Evolutionary conservation across 768 basidiomycete species (phyloP).

Genomic region (Boletus insuetus): DNA sequence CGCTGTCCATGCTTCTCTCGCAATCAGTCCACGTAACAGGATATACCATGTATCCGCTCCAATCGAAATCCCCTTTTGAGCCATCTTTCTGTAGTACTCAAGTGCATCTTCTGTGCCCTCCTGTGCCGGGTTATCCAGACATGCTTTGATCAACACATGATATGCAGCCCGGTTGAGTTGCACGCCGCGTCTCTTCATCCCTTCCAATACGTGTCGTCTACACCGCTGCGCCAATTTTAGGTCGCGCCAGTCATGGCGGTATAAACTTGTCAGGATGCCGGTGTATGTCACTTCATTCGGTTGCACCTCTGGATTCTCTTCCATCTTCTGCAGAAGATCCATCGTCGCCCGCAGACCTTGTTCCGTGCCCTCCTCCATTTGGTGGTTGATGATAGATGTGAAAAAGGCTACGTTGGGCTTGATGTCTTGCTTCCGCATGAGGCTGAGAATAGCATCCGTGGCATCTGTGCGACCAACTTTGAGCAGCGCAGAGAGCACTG

Average conservation of each 20-base stretch:
- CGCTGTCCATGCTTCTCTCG: conserved; percentile 55
- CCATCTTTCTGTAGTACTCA: conserved; percentile 61
- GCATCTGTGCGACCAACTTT: conserved; percentile 67
- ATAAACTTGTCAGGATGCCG: conserved; percentile 67
- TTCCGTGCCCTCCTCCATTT: conserved; percentile 56
- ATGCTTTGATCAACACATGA: conserved; percentile 72
- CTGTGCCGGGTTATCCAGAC: conserved; percentile 49
- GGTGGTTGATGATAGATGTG: conserved; percentile 75
- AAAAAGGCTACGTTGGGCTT: conserved; percentile 74
- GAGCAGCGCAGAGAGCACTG: conserved; percentile 75
- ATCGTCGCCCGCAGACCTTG: conserved; percentile 60
- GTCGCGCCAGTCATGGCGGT: conserved; percentile 54
- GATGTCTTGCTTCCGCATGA: conserved; percentile 77
- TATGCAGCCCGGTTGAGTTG: conserved; percentile 63
- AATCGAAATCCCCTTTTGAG: conserved; percentile 42
- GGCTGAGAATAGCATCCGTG: conserved; percentile 54
- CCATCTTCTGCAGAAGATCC: conserved; percentile 75
- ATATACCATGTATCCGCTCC: conserved; percentile 75
- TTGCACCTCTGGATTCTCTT: conserved; percentile 43
- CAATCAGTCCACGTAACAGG: conserved; percentile 61
- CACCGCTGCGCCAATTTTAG: conserved; percentile 43
- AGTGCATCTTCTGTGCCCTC: conserved; percentile 56
- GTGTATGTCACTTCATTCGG: conserved; percentile 88
- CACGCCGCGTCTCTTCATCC: conserved; percentile 58
- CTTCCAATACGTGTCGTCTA: conserved; percentile 47